Conservation (phyloP, 495 filamentous ascomycete species). For the Astrothelium macrocarpum region DNA sequence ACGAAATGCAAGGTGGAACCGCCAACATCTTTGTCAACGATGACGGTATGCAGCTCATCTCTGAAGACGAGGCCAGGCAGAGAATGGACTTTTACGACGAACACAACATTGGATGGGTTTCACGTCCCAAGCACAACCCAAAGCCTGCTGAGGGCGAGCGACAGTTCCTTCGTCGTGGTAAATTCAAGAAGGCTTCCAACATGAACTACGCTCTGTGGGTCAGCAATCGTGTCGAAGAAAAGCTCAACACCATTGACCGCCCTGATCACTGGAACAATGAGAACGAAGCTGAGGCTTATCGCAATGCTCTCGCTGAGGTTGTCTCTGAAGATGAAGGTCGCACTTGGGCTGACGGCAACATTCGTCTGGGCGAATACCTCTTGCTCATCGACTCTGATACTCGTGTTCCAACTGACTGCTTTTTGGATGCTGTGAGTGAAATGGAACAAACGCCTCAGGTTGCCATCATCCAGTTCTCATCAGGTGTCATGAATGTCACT, state of each 20-base stretch:
- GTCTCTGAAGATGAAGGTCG: conserved; percentile 21
- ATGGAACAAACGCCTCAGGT: conserved; percentile 40
- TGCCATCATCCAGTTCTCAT: conserved; percentile 39
- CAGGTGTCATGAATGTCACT: conserved; percentile 41
- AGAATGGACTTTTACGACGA: conserved; percentile 49
- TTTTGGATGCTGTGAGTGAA: conserved; percentile 39
- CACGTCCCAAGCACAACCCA: conserved; percentile 46
- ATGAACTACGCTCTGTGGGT: conserved; percentile 60
- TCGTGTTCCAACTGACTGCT: conserved; percentile 38
- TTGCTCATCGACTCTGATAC: conserved; percentile 36
- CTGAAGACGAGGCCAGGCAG: conserved; percentile 44
- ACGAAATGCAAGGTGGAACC: conserved; percentile 49
- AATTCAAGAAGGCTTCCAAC: conserved; percentile 68
- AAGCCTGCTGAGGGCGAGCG: conserved; percentile 30
- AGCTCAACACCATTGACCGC: conserved; percentile 32
- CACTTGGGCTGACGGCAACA: conserved; percentile 33
- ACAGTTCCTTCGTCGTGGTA: conserved; percentile 48
- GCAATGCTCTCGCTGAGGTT: conserved; percentile 19
- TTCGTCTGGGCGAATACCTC: conserved; percentile 34
- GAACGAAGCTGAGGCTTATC: conserved; percentile 28
- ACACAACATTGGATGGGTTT: conserved; percentile 33
- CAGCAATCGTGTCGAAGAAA: conserved; percentile 51
- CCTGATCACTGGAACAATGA: conserved; percentile 23
- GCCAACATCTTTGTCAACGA: conserved; percentile 44
- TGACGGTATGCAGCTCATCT: conserved; percentile 38